A percentile compares a stretch with the other conserved stretches of the same genome.
Evolutionary conservation across 345 rosid genomes (phyloP).

Genomic region (Moricandia moricandioides): DNA sequence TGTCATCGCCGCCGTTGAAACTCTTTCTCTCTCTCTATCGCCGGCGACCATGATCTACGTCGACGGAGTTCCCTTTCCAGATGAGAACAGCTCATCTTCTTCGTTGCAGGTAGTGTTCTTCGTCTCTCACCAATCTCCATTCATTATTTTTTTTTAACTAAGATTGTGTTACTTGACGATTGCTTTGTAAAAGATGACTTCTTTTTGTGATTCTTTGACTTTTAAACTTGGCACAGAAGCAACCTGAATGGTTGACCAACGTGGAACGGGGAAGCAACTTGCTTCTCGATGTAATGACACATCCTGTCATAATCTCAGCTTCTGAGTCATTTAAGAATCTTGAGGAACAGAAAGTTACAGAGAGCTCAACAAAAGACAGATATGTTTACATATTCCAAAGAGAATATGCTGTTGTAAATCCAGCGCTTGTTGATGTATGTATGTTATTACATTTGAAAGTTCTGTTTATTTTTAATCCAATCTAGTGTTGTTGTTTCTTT

Average conservation of each 20-base stretch:
- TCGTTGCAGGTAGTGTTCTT: conserved; percentile 32
- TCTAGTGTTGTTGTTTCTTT: neutral
- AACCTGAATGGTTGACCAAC: neutral
- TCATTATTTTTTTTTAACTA: neutral
- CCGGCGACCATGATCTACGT: conserved; percentile 45
- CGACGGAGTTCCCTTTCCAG: conserved; percentile 24
- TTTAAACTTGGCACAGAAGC: neutral
- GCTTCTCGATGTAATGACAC: conserved; percentile 52
- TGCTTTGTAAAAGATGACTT: neutral
- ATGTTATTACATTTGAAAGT: neutral
- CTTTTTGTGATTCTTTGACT: neutral
- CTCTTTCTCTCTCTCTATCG: neutral
- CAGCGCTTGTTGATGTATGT: conserved; percentile 66
- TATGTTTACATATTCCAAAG: conserved; percentile 75
- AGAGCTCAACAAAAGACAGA: conserved; percentile 32
- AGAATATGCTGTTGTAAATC: conserved; percentile 75
- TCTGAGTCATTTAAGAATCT: conserved; percentile 49
- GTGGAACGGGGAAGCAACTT: conserved; percentile 46
- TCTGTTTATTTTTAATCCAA: neutral
- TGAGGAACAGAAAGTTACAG: conserved; percentile 46
- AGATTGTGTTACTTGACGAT: no score
- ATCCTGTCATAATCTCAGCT: conserved; percentile 52
- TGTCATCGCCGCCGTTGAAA: conserved; percentile 15
- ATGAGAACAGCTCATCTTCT: conserved; percentile 21
- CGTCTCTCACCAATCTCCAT: conserved; percentile 20